Percentiles rank a stretch among this genome's conserved stretches.
Conservation (phyloP, 2,329 filamentous ascomycete genomes). For the Scolecobasidium constrictum region DNA sequence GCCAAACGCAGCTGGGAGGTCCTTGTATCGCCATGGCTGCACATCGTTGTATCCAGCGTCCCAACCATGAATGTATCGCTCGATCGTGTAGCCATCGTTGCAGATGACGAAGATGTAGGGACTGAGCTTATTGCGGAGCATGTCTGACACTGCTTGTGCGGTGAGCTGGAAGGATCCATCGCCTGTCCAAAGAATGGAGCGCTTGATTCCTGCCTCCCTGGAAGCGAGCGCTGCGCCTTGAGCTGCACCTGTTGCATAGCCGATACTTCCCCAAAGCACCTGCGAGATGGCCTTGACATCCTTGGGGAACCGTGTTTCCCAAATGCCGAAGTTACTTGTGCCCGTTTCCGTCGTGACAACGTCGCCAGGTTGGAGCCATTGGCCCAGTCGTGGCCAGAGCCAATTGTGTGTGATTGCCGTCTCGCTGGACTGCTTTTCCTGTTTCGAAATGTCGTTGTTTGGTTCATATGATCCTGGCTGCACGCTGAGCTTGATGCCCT, state of each 20-base stretch:
- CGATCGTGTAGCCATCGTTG: slow-evolving; percentile 84
- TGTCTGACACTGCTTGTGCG: slow-evolving; percentile 72
- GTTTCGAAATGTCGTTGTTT: slow-evolving; percentile 37
- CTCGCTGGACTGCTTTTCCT: slow-evolving; percentile 20
- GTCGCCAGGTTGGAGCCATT: slow-evolving; percentile 62
- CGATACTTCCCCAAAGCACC: slow-evolving; percentile 61
- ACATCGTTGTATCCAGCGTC: slow-evolving; percentile 74
- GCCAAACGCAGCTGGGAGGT: slow-evolving; percentile 58
- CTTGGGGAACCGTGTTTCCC: slow-evolving; percentile 69
- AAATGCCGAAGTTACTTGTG: slow-evolving; percentile 79
- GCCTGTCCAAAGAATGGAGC: slow-evolving; percentile 79
- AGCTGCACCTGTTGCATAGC: slow-evolving; percentile 51
- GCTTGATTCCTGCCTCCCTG: slow-evolving; percentile 48
- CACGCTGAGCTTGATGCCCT: slow-evolving; percentile 39
- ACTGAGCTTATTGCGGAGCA: slow-evolving; percentile 63
- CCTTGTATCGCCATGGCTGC: slow-evolving; percentile 60
- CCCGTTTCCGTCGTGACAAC: slow-evolving; percentile 80
- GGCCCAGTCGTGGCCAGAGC: slow-evolving; percentile 67
- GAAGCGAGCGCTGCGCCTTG: slow-evolving; percentile 65
- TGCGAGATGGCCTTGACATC: slow-evolving; percentile 74
- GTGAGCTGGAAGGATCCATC: slow-evolving; percentile 83
- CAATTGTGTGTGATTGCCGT: slow-evolving; percentile 55
- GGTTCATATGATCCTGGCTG: slow-evolving; percentile 39
- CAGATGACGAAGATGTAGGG: slow-evolving; percentile 79
- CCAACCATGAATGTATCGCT: slow-evolving; percentile 79